phyloP scores from a whole-genome alignment of 768 basidiomycete species.

The Lactarius indigo region DNA sequence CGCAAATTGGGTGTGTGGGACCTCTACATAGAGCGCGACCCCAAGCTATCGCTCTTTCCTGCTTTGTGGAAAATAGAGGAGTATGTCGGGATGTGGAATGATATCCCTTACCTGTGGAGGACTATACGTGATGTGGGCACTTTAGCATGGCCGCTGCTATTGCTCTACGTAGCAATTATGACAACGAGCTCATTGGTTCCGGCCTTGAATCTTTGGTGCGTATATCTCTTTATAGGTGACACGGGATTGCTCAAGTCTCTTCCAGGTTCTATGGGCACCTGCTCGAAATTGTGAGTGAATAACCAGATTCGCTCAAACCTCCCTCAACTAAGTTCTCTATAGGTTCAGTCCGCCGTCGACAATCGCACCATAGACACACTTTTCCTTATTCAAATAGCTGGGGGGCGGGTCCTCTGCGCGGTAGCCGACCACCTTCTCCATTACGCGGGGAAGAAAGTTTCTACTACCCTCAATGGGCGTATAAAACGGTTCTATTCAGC shows the following conservation, averaged over 20 bases:
- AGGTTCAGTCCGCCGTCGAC: conserved; percentile 24
- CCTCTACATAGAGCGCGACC: conserved; percentile 57
- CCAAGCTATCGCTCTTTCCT: conserved; percentile 34
- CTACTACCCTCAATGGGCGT: conserved; percentile 50
- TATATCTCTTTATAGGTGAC: neutral
- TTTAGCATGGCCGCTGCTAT: conserved; percentile 10
- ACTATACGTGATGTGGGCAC: conserved; percentile 38
- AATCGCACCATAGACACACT: conserved; percentile 16
- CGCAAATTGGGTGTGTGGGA: conserved; percentile 72
- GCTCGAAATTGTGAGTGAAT: conserved; percentile 27
- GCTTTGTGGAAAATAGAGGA: conserved; percentile 47
- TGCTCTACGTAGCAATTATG: conserved; percentile 6
- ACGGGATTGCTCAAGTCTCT: neutral
- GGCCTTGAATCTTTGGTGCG: conserved; percentile 16
- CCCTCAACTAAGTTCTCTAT: neutral
- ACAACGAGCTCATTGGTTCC: conserved; percentile 5
- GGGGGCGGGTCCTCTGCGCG: conserved; percentile 52
- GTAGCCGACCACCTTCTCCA: conserved; percentile 44
- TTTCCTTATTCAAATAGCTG: conserved; percentile 29
- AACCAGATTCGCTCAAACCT: neutral
- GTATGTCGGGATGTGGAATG: conserved; percentile 44
- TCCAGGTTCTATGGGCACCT: conserved; percentile 20
- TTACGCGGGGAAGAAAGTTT: conserved; percentile 38
- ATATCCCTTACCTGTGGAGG: conserved; percentile 62
- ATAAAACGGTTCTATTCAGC: conserved; percentile 61